Conservation (phyloP, 768 basidiomycete species). For the Cytidiella melzeri region DNA sequence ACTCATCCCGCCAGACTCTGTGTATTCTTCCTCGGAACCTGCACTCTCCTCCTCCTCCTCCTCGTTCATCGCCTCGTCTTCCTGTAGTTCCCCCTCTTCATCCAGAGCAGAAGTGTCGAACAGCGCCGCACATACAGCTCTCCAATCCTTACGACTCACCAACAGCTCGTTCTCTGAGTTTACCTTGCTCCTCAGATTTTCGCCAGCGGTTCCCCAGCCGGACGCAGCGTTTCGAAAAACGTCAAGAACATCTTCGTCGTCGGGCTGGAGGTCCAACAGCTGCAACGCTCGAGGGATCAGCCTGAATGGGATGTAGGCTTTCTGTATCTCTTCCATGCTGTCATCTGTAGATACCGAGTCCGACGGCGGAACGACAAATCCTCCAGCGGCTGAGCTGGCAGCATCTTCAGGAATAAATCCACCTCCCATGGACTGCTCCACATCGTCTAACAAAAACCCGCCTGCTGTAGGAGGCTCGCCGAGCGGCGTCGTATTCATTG, state of each 20-base stretch:
- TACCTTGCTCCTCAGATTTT: conserved; percentile 11
- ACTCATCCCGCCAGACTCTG: conserved; percentile 11
- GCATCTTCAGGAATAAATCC: conserved; percentile 15
- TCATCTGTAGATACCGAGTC: conserved; percentile 16
- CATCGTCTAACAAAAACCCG: conserved; percentile 10
- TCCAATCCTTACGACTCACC: conserved; percentile 69
- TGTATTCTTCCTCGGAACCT: conserved; percentile 27
- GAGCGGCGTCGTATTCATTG: too few relatives aligned
- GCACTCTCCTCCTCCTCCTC: conserved; percentile 20
- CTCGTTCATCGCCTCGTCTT: conserved; percentile 20
- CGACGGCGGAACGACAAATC: too few relatives aligned
- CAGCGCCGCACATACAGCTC: conserved; percentile 72
- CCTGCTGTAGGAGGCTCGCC: conserved; percentile 1
- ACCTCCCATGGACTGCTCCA: conserved; percentile 10
- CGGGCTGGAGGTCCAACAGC: conserved; percentile 50
- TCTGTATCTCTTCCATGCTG: conserved; percentile 5
- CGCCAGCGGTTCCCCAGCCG: conserved; percentile 47
- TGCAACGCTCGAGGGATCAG: conserved; percentile 57
- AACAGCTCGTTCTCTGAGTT: conserved; percentile 22
- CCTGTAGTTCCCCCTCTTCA: conserved; percentile 21
- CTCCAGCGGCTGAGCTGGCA: not conserved
- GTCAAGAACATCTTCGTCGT: conserved; percentile 61
- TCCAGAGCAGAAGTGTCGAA: conserved; percentile 31
- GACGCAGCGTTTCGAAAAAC: conserved; percentile 73
- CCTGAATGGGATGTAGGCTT: conserved; percentile 41